Conservation (phyloP, 2,329 filamentous ascomycete genomes). For the Monilinia vaccinii-corymbosi region DNA sequence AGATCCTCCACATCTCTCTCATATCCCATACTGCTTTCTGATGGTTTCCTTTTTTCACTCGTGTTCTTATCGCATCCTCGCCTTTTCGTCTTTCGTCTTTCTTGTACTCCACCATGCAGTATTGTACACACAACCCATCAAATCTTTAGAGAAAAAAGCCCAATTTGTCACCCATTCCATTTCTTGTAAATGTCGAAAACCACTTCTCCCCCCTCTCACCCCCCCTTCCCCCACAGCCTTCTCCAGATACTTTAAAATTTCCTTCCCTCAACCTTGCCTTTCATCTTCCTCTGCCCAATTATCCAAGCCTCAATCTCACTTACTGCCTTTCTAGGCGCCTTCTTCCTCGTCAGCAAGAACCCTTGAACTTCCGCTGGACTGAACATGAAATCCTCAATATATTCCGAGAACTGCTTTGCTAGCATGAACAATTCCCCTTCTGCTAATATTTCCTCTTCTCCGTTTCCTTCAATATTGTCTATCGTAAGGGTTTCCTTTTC, state of each 20-base stretch:
- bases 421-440: constrained; percentile 30
- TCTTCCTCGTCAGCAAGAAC: constrained; percentile 54
- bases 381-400: constrained; percentile 44
- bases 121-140: background rate
- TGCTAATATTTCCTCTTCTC: background rate
- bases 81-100: too few relatives aligned
- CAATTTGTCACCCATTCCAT: background rate
- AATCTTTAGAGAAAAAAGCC: background rate
- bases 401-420: constrained; percentile 37
- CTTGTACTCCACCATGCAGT: background rate
- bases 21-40: background rate
- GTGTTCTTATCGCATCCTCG: too few relatives aligned
- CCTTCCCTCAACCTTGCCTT: constrained; percentile 5
- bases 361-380: constrained; percentile 57
- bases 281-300: constrained; percentile 33
- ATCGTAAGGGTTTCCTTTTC: background rate
- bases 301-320: constrained; percentile 47
- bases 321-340: constrained; percentile 45
- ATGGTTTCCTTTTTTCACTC: background rate
- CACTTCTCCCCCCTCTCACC: too few relatives aligned
- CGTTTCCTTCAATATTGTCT: background rate
- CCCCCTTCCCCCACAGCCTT: too few relatives aligned
- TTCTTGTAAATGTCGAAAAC: too few relatives aligned
- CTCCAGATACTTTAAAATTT: background rate
- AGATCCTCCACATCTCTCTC: background rate